A percentile compares a stretch with the other conserved stretches of the same genome.
phyloP scores from a whole-genome alignment of 1,284 basidiomycete species.

The Moniliophthora roreri region DNA sequence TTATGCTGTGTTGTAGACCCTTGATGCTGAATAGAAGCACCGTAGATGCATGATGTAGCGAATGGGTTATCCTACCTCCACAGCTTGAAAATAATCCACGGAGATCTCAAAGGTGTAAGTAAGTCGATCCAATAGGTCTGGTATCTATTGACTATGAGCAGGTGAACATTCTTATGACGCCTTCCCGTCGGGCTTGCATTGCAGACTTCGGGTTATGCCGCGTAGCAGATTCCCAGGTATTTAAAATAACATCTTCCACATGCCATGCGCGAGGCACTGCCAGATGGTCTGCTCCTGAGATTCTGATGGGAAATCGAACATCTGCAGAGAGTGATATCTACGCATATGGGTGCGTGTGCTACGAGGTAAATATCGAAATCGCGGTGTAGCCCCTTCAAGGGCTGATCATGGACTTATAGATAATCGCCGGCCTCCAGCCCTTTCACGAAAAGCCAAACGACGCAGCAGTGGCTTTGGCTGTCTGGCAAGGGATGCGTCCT shows the following conservation, averaged over 20 bases:
- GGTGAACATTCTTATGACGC: not conserved
- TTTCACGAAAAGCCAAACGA: too few species aligned
- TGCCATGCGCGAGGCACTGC: not conserved
- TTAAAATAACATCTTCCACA: not conserved
- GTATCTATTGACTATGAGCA: not conserved
- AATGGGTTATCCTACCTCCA: not conserved
- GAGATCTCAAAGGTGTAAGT: slow-evolving; percentile 1
- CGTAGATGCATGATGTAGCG: not conserved
- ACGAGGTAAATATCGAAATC: not conserved
- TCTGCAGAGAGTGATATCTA: not conserved
- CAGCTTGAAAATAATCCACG: not conserved
- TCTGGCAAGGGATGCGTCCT: too few species aligned
- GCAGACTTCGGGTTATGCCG: not conserved
- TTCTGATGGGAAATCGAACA: not conserved
- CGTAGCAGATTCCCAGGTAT: not conserved
- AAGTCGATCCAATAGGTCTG: too few species aligned
- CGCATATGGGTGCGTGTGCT: slow-evolving; percentile 1
- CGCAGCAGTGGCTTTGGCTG: too few species aligned
- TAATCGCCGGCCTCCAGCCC: too few species aligned
- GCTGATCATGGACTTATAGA: too few species aligned
- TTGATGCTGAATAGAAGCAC: not conserved
- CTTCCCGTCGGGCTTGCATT: not conserved
- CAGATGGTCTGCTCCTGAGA: not conserved
- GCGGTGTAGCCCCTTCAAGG: too few species aligned
- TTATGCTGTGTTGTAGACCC: too few species aligned